Base-by-base conservation (phyloP, 805 yeast species). In the Candida broadrunensis region DNA sequence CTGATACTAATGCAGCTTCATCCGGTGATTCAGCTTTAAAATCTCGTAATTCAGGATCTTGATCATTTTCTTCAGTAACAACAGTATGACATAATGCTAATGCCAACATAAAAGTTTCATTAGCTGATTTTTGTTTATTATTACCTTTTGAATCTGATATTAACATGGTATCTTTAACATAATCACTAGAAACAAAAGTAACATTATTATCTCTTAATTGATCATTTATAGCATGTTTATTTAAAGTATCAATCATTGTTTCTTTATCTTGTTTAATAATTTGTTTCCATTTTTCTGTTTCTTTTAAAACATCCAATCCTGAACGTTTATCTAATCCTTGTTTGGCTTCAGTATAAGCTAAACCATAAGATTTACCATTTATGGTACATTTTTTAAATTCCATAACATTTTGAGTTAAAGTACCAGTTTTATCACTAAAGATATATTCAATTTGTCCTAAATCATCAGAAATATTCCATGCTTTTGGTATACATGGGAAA, bases 1-100 rank as follows among this genome's bases (percentile, higher is more conserved):
- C 82, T 2, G 83, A 70, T n/a, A 86, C 91, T 39, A 85, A 69
- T 1, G 93, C 90, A 32, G 83, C 80, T 58, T 85, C 95, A 64
- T 85, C 95, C 0, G 95, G 95, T 7, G 89, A 83, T 55, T 85
- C 90, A 1, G 91, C 90, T 51, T 84, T 83, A 63, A 78, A 82
- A 21, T 71, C 70, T 32, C 80, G 57, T 25, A 60, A 54, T 7
- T 56, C 56, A 0, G 66, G 67, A 15, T 73, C 77, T 7, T 63
- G 60, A 2, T 55, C 56, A 35, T 65, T 67, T 7, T 44, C 54
- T 46, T 82, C 88, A 11, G 88, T 80, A 29, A 84, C 77, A 3
- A 83, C 93, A 4, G 88, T 78, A 53, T 85, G 90, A 51, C 93
- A 85, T 17, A 85, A 64, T 0, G 90, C 85, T 35, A 85, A 63